Percentiles rank a stretch among this genome's conserved stretches.
Conservation (phyloP, 495 filamentous ascomycete species). For the Podospora bellae-mahoneyi region DNA sequence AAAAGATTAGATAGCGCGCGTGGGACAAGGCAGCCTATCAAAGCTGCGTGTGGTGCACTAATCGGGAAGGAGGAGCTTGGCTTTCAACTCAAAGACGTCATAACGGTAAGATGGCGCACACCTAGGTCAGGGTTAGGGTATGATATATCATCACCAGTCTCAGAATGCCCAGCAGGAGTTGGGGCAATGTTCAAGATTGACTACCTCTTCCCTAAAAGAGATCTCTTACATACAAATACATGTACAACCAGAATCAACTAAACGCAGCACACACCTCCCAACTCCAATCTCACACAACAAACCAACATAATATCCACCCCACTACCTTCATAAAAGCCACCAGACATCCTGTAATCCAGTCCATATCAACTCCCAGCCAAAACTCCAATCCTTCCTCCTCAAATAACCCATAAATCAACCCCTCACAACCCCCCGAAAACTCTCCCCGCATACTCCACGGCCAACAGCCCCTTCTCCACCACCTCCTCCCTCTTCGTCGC, state of each 20-base stretch:
- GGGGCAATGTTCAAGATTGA: too few relatives aligned
- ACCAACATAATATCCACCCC: too few relatives aligned
- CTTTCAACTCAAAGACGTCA: not conserved
- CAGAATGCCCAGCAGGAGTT: too few relatives aligned
- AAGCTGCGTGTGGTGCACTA: not conserved
- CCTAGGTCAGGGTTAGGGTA: not conserved
- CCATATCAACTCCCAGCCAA: not conserved
- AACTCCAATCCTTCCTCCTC: not conserved
- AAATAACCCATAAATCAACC: not conserved
- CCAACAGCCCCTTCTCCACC: conserved; percentile 18
- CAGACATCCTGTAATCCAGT: not conserved
- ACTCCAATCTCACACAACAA: too few relatives aligned
- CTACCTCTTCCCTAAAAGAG: too few relatives aligned
- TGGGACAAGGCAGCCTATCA: not conserved
- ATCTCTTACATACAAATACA: not conserved
- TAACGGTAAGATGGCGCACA: too few relatives aligned
- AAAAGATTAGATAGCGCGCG: too few relatives aligned
- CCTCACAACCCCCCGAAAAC: conserved; percentile 24
- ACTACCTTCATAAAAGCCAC: not conserved
- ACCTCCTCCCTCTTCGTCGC: conserved; percentile 19
- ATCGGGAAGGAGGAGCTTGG: not conserved
- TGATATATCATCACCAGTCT: too few relatives aligned
- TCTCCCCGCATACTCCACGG: conserved; percentile 27
- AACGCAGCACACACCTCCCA: too few relatives aligned
- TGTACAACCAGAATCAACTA: not conserved